Percentiles rank a stretch among this genome's conserved stretches.
Conservation (phyloP, 257 asterid species). For the Fraxinus quadrangulata region DNA sequence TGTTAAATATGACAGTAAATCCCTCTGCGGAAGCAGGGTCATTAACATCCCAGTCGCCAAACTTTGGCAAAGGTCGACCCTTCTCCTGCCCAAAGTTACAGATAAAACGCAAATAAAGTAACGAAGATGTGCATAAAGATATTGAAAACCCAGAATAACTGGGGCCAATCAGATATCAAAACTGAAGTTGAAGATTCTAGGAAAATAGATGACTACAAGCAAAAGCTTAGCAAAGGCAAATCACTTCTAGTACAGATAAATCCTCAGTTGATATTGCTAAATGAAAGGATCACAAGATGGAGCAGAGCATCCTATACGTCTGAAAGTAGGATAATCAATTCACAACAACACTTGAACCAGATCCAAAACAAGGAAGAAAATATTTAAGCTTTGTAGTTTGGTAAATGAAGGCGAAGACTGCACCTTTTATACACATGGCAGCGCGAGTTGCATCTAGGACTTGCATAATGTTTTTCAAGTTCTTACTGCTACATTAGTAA, state of each 20-base stretch:
- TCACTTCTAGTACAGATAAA: not conserved
- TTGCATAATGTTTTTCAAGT: not conserved
- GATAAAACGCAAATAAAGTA: slow-evolving; percentile 4
- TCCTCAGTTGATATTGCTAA: slow-evolving; percentile 2
- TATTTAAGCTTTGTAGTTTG: not conserved
- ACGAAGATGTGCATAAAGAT: slow-evolving; percentile 1
- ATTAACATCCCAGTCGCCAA: slow-evolving; percentile 98
- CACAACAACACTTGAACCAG: not conserved
- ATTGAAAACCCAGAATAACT: slow-evolving; percentile 6
- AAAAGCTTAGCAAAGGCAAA: slow-evolving; percentile 6
- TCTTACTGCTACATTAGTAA: not conserved
- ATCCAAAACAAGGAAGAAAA: not conserved
- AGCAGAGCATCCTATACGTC: not conserved
- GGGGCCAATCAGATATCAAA: slow-evolving; percentile 3
- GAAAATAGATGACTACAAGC: slow-evolving; percentile 9
- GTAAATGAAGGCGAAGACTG: not conserved
- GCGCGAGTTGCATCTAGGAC: not conserved
- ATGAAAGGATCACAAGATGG: not conserved
- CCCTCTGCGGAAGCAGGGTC: slow-evolving; percentile 99
- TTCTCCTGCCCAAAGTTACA: slow-evolving; percentile 57
- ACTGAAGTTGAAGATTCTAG: slow-evolving; percentile 9
- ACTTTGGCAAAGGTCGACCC: slow-evolving; percentile 95
- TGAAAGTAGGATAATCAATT: not conserved
- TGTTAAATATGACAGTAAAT: slow-evolving; percentile 94
- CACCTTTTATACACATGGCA: slow-evolving; percentile 1